Evolutionary conservation across 768 basidiomycete species (phyloP).

Genomic region (Podaxis carcinomalis): DNA sequence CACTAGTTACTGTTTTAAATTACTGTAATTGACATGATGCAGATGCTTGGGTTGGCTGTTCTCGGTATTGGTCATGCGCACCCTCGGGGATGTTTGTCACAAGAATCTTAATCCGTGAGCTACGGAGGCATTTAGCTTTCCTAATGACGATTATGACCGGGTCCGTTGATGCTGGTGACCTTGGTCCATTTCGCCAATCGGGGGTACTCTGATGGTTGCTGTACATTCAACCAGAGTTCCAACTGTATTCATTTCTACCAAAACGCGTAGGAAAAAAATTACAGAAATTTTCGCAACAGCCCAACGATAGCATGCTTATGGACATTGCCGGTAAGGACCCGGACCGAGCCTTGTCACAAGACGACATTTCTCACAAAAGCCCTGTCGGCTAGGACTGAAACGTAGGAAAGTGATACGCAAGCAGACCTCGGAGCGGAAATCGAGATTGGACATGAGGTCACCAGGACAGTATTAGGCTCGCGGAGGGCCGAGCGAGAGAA

Average conservation of each 20-base stretch:
- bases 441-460: background rate
- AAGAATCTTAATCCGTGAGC: background rate
- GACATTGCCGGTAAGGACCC: background rate
- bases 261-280: background rate
- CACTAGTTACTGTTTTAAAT: background rate
- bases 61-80: background rate
- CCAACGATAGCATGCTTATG: background rate
- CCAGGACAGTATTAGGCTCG: background rate
- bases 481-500: background rate
- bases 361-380: background rate
- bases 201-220: background rate
- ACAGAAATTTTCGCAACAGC: background rate
- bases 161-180: background rate
- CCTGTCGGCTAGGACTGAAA: background rate
- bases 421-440: conserved; percentile 1
- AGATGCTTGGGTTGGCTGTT: background rate
- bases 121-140: background rate
- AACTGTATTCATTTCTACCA: background rate
- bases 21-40: background rate
- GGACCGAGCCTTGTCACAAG: background rate
- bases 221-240: background rate
- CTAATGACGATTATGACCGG: background rate
- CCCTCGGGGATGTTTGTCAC: background rate
- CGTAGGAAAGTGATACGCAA: background rate
- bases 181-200: background rate